Base-by-base conservation (phyloP, 2,329 filamentous ascomycete genomes). In the Lecanicillium sp. region DNA sequence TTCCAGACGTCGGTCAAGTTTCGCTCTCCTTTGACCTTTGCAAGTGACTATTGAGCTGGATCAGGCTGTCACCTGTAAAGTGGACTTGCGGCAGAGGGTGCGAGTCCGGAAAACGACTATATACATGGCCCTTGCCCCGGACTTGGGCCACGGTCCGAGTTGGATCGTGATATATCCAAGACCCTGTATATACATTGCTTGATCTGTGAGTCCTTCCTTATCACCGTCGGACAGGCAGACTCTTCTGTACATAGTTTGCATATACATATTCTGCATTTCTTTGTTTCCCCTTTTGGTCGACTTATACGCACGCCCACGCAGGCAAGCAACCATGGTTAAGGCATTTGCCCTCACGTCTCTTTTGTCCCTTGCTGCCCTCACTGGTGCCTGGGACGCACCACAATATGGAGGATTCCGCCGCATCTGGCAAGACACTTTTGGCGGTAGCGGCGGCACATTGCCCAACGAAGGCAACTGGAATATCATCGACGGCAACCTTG, bases 341-440 rank as follows among this genome's bases (percentile, higher is more conserved):
- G 17, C 37, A n/a, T 41, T 42, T 35, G 39, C 50, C 9, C 6
- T 58, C 18, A 33, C 54, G 10, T 36, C 54, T 25, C 36, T 62
- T 18, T 45, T 59, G 25, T 53, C 54, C 19, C 44, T 62, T 17
- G 42, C 54, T 17, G 48, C 55, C 17, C 34, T 61, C 10, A 59
- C 51, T n/a, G 45, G 52, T 1, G 69, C 68, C 30, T 56, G 50
- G 44, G 46, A 54, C 3, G 49, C 62, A 0, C 67, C 69, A 3
- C 19, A 34, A 17, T 69, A 71, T 46, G 43, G 44, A 8, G 63
- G 64, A 37, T 62, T 60, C 50, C 52, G 42, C 14, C 50, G 56
- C 6, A 33, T 66, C 29, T 74, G 66, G 66, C 53, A 61, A 5
- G 68, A 72, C 17, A 48, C 45, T 17, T 74, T 74, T 40, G 29